These are phyloP conservation scores for Triglochin maritima DNA, from an alignment of 106 monocot species.

Conservation along the genomic window DNA sequence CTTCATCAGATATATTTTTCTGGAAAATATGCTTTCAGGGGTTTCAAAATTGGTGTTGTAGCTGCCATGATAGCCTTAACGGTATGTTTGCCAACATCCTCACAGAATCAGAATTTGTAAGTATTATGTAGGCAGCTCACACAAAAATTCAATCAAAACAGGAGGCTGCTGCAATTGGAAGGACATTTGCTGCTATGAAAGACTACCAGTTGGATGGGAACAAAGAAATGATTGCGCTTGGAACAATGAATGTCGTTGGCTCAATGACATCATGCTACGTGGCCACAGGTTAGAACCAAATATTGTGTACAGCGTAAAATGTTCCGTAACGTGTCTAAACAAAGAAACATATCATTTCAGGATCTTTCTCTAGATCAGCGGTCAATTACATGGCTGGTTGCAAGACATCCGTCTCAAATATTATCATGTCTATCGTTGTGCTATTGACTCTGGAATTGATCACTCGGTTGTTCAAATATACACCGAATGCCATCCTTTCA, in stretches of 20 bases:
- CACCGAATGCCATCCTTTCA: conserved; percentile 77
- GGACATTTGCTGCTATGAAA: conserved; percentile 70
- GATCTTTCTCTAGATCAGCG: conserved; percentile 83
- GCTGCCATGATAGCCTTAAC: conserved; percentile 66
- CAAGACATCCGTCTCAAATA: conserved; percentile 62
- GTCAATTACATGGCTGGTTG: conserved; percentile 92
- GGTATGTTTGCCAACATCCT: conserved; percentile 19
- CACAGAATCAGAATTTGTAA: neutral
- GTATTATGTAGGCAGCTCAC: no score
- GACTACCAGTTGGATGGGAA: conserved; percentile 81
- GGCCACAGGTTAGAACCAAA: conserved; percentile 42
- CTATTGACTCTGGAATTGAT: conserved; percentile 47
- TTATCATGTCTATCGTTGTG: conserved; percentile 70
- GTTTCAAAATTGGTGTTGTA: conserved; percentile 55
- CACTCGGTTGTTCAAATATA: conserved; percentile 88
- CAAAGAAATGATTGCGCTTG: conserved; percentile 79
- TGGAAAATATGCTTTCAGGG: conserved; percentile 41
- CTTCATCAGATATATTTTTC: conserved; percentile 41
- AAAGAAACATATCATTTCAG: conserved; percentile 22
- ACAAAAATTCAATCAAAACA: conserved; percentile 2
- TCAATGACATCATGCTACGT: conserved; percentile 75
- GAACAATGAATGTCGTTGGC: conserved; percentile 66
- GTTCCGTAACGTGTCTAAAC: neutral
- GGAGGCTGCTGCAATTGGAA: conserved; percentile 79
- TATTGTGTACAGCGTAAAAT: neutral